phyloP scores from a whole-genome alignment of 306 rosid genomes.

The Prunus padus region DNA sequence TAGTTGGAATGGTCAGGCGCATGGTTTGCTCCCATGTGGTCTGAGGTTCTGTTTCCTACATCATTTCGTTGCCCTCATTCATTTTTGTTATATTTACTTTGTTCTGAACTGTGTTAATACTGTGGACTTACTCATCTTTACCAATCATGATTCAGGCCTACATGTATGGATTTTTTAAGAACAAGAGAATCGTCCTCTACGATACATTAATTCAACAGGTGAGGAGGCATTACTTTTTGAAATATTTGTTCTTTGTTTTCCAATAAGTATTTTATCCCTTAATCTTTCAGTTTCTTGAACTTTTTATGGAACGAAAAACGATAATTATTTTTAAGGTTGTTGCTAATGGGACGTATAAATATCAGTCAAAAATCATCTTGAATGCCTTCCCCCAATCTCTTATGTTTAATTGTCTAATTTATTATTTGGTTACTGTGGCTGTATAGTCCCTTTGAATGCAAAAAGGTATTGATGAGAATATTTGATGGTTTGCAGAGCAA shows the following conservation, averaged over 20 bases:
- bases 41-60: too few relatives aligned
- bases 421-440: neutral
- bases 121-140: constrained; percentile 20
- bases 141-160: constrained; percentile 70
- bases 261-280: neutral
- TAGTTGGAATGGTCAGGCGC: too few relatives aligned
- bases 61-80: neutral
- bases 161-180: constrained; percentile 98
- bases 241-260: neutral
- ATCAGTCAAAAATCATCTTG: neutral
- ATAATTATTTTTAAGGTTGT: neutral
- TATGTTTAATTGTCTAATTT: neutral
- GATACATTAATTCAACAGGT: constrained; percentile 98
- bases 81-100: neutral
- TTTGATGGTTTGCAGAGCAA: constrained; percentile 62
- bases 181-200: constrained; percentile 94
- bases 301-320: neutral
- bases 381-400: neutral
- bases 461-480: neutral
- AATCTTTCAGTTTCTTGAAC: neutral
- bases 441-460: neutral
- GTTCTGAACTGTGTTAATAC: neutral
- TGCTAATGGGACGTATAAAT: neutral
- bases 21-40: too few relatives aligned
- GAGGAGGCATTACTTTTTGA: constrained; percentile 19